Evolutionary conservation across 306 rosid species (phyloP).

Genomic region (Amphicarpaea edgeworthii): DNA sequence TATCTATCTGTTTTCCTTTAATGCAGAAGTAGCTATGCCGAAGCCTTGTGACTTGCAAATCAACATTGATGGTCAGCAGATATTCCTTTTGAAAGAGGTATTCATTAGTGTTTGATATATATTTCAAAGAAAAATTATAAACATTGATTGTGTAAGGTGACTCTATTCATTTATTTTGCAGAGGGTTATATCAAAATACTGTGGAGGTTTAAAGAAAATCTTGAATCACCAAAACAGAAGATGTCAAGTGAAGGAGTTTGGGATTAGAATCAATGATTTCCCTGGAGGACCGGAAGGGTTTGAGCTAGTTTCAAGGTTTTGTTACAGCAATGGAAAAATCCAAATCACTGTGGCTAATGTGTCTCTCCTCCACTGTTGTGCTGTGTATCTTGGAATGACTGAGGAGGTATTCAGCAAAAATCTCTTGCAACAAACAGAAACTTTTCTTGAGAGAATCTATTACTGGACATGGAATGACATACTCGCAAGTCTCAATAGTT

Average conservation of each 20-base stretch:
- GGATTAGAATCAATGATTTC: slow-evolving; percentile 60
- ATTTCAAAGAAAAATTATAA: neutral
- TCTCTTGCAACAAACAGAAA: slow-evolving; percentile 75
- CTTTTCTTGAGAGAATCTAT: slow-evolving; percentile 61
- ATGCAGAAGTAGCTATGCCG: slow-evolving; percentile 63
- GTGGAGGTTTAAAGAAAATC: slow-evolving; percentile 64
- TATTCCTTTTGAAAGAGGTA: slow-evolving; percentile 75
- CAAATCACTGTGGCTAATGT: slow-evolving; percentile 65
- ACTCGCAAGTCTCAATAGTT: slow-evolving; percentile 59
- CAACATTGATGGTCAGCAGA: slow-evolving; percentile 66
- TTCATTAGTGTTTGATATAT: slow-evolving; percentile 22
- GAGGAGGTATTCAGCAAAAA: slow-evolving; percentile 60
- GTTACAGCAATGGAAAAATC: slow-evolving; percentile 68
- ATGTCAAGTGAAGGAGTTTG: slow-evolving; percentile 46
- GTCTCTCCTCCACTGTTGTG: slow-evolving; percentile 69
- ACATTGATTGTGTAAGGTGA: slow-evolving; percentile 17
- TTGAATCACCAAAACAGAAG: slow-evolving; percentile 61
- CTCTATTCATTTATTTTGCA: slow-evolving; percentile 51
- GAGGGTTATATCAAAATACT: slow-evolving; percentile 61
- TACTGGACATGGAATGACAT: slow-evolving; percentile 75
- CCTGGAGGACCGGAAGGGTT: slow-evolving; percentile 90
- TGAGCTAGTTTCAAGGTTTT: slow-evolving; percentile 75
- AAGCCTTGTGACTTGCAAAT: slow-evolving; percentile 64
- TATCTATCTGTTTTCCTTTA: slow-evolving; percentile 37
- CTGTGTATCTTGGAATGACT: slow-evolving; percentile 73